These are phyloP conservation scores for Elymus sibiricus DNA, from an alignment of 176 grass and related monocot species.

Conservation along the genomic window DNA sequence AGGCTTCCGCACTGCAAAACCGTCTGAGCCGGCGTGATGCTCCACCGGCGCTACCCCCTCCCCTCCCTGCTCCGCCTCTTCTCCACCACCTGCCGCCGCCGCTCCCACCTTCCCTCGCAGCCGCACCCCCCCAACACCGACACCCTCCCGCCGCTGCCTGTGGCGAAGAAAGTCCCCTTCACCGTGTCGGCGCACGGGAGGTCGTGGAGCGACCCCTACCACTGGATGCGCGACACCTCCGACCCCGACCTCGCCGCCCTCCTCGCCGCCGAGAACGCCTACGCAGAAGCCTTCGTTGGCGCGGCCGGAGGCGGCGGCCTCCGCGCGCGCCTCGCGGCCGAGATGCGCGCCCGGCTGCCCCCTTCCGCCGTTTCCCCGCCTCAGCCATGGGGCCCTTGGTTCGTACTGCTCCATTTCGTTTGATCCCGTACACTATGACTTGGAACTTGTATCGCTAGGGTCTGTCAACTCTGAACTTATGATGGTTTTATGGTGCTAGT, in stretches of 20 bases:
- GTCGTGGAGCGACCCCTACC: conserved; percentile 83
- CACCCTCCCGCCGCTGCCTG: conserved; percentile 22
- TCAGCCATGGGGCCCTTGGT: conserved; percentile 88
- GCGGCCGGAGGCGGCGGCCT: conserved; percentile 46
- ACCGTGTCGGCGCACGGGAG: conserved; percentile 61
- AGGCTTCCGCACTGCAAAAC: not conserved
- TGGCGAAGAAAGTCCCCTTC: conserved; percentile 77
- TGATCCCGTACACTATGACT: not conserved
- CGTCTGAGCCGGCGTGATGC: conserved; percentile 22
- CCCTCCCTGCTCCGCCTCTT: conserved; percentile 28
- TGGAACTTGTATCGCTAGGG: not conserved
- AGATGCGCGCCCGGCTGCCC: conserved; percentile 75
- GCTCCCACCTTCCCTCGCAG: not conserved
- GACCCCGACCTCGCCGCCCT: conserved; percentile 57
- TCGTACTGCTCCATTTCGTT: not conserved
- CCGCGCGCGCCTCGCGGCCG: conserved; percentile 47
- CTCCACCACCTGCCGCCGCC: conserved; percentile 32
- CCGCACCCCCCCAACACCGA: not conserved
- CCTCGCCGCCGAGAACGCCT: conserved; percentile 67
- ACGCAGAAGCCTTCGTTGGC: conserved; percentile 66
- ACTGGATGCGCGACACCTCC: conserved; percentile 83
- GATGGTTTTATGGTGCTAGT: not conserved
- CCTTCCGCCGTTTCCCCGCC: conserved; percentile 51
- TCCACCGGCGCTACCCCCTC: conserved; percentile 31
- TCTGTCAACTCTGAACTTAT: not conserved